Conservation (phyloP, 2,329 filamentous ascomycete genomes). For the Alternaria solani region DNA sequence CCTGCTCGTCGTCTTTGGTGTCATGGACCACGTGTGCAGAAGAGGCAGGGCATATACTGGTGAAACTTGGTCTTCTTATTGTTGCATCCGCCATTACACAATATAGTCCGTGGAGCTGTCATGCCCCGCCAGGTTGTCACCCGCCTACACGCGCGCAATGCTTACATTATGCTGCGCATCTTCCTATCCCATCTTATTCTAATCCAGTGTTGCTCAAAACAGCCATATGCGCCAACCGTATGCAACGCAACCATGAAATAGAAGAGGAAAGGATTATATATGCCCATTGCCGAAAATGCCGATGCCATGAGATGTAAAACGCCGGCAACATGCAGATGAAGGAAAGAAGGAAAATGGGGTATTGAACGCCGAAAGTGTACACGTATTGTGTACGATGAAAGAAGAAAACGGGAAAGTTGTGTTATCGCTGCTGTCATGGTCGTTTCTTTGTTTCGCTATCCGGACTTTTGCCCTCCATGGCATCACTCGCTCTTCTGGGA, state of each 20-base stretch:
- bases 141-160: not conserved
- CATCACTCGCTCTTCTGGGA: constrained; percentile 26
- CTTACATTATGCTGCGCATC: not conserved
- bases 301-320: constrained; percentile 1
- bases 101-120: not conserved
- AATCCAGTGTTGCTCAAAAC: not conserved
- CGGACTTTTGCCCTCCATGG: constrained; percentile 30
- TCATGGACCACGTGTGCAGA: not conserved
- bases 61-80: constrained; percentile 3
- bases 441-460: constrained; percentile 45
- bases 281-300: not conserved
- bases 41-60: not conserved
- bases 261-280: not conserved
- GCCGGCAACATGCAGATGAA: not conserved
- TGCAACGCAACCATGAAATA: not conserved
- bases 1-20: not conserved
- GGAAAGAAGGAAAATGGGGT: not conserved
- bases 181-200: not conserved
- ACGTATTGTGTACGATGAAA: not conserved
- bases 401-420: not conserved
- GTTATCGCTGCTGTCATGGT: constrained; percentile 31
- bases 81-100: constrained; percentile 6
- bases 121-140: not conserved
- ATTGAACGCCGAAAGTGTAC: constrained; percentile 1
- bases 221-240: constrained; percentile 3